Evolutionary conservation across 345 rosid species (phyloP).

Genomic region (Melaleuca quinquenervia): DNA sequence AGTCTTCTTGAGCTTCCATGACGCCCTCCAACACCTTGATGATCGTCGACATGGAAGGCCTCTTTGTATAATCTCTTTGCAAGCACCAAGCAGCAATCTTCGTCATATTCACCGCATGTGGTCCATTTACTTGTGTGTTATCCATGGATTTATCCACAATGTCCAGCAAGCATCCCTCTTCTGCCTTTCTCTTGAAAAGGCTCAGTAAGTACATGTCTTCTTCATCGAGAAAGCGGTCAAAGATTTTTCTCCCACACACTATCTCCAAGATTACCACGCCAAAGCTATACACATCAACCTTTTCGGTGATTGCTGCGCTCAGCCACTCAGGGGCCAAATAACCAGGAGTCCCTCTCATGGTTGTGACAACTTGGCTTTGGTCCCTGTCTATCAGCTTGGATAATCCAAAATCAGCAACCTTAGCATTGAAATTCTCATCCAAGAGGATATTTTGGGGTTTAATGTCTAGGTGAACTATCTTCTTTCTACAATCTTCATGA

Average conservation of each 20-base stretch:
- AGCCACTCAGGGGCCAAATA: conserved; percentile 12
- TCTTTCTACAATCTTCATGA: conserved; percentile 14
- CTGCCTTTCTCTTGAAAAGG: conserved; percentile 3
- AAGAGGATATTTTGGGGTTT: conserved; percentile 8
- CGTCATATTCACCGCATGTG: conserved; percentile 5
- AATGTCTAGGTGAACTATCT: conserved; percentile 6
- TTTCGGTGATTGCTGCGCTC: neutral
- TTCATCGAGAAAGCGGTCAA: neutral
- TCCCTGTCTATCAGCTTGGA: conserved; percentile 3
- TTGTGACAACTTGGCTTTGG: neutral
- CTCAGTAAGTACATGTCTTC: conserved; percentile 13
- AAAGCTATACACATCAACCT: conserved; percentile 14
- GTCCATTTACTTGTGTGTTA: conserved; percentile 6
- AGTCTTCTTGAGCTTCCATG: neutral
- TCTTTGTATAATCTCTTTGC: conserved; percentile 9
- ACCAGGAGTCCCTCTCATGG: conserved; percentile 7
- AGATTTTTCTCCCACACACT: conserved; percentile 7
- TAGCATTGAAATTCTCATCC: conserved; percentile 1
- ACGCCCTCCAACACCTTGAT: conserved; percentile 7
- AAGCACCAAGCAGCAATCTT: conserved; percentile 18
- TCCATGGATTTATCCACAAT: conserved; percentile 1
- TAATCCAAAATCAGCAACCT: conserved; percentile 5
- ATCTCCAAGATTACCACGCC: conserved; percentile 17
- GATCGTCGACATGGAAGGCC: conserved; percentile 1
- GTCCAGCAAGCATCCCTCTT: neutral